Conservation (phyloP, 768 basidiomycete species). For the Pleurotus pulmonarius region DNA sequence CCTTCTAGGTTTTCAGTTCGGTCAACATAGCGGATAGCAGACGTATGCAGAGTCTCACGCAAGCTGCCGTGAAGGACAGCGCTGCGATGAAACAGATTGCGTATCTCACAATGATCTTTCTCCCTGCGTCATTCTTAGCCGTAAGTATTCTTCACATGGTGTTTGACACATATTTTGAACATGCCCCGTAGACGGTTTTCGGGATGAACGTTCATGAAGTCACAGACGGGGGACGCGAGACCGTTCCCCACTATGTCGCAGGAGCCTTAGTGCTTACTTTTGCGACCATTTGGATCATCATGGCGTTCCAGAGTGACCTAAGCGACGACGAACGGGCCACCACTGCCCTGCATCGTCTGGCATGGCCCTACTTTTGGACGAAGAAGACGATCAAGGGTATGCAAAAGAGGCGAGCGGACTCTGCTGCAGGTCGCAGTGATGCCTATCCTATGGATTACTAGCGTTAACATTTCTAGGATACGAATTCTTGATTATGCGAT, state of each 20-base stretch:
- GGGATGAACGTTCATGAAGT: conserved; percentile 55
- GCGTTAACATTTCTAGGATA: too few species aligned
- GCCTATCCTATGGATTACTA: too few species aligned
- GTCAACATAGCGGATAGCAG: conserved; percentile 56
- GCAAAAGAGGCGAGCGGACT: neutral
- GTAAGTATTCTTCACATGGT: conserved; percentile 22
- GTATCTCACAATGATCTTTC: conserved; percentile 59
- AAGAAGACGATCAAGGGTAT: neutral
- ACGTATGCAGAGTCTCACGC: conserved; percentile 49
- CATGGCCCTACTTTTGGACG: neutral
- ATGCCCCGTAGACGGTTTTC: conserved; percentile 36
- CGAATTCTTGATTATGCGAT: too few species aligned
- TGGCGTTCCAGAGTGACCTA: conserved; percentile 40
- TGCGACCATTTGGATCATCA: conserved; percentile 39
- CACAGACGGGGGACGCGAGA: conserved; percentile 23
- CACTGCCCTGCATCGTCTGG: neutral
- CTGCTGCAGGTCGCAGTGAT: too few species aligned
- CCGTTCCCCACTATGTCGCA: conserved; percentile 33
- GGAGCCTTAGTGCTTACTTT: conserved; percentile 36
- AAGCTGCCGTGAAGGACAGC: conserved; percentile 46
- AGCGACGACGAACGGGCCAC: neutral
- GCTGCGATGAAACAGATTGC: conserved; percentile 58
- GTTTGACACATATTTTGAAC: neutral
- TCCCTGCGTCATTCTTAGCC: conserved; percentile 53
- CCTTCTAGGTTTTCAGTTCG: conserved; percentile 48